phyloP scores from a whole-genome alignment of 176 grass and related monocot genomes.

The Lolium rigidum region DNA sequence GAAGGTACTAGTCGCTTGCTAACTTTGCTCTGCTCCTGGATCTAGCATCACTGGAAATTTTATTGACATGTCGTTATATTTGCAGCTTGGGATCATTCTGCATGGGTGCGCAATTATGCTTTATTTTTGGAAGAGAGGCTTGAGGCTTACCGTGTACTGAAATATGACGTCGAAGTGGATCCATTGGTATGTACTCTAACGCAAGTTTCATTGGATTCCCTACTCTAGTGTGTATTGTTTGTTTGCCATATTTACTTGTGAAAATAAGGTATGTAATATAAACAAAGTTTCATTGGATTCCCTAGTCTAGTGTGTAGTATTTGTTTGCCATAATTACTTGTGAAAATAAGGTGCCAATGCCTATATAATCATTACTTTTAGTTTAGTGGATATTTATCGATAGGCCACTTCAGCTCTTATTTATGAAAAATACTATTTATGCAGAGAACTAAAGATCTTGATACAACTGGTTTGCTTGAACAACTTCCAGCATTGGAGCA shows the following conservation, averaged over 20 bases:
- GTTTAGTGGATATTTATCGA: background rate
- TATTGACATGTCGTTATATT: conserved; percentile 33
- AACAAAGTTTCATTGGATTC: background rate
- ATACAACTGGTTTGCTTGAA: conserved; percentile 69
- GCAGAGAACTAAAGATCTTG: conserved; percentile 74
- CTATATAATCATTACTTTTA: background rate
- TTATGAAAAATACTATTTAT: conserved; percentile 29
- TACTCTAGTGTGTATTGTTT: background rate
- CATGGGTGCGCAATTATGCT: conserved; percentile 91
- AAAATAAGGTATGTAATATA: conserved; percentile 26
- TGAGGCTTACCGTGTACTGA: conserved; percentile 79
- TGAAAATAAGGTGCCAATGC: background rate
- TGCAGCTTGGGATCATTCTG: conserved; percentile 96
- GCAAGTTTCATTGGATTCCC: background rate
- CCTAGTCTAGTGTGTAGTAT: background rate
- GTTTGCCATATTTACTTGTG: background rate
- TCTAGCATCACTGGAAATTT: conserved; percentile 22
- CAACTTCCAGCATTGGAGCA: conserved; percentile 83
- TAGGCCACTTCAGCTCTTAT: background rate
- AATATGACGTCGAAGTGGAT: conserved; percentile 80
- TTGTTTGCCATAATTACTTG: background rate
- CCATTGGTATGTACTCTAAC: conserved; percentile 58
- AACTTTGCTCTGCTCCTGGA: conserved; percentile 4
- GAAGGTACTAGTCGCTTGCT: conserved; percentile 56
- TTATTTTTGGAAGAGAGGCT: conserved; percentile 93